Evolutionary conservation across 306 rosid genomes (phyloP), one percentile per base, ranked within the genome.

Genomic region (Corylus heterophylla): DNA sequence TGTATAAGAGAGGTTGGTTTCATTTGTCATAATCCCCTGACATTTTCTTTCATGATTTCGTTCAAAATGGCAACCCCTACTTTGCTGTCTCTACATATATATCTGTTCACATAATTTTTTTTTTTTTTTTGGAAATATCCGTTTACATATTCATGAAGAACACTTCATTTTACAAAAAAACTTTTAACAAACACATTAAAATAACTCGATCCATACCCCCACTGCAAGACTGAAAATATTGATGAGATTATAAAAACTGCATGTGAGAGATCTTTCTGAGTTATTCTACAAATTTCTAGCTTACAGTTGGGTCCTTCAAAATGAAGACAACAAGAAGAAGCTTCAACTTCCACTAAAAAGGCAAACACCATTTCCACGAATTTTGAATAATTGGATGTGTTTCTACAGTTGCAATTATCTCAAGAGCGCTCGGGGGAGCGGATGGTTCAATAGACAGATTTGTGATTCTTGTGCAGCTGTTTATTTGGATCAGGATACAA

Each of bases 251-350:
- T 45, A 70, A 70, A 56, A 80, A 61, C 74, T 69, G 76, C 77
- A 82, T 74, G 17, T 62, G 61, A 39, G 74, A 77, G 64, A 48
- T 75, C 58, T 63, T 54, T 54, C 63, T 20, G 35, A 63, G 61
- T 75, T 85, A 72, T 55, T 81, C 64, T 76, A 84, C 81, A 74
- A 44, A 42, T 29, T 72, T 52, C 69, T 55, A 81, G 69, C 77
- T 29, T 76, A 79, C 83, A 86, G 69, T 70, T 66, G 5, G 44
- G 49, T 73, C 67, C 45, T 74, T 79, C 66, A 79, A 62, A 74
- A 69, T 56, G 50, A 51, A 69, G 74, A 76, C 72, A 73, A 44
- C 27, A 81, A 48, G 81, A 81, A 39, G 81, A 76, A 74, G 73
- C 83, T 59, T 75, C 83, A 71, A 73, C 73, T 71, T 76, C 76